Percentiles rank a stretch among this genome's conserved stretches.
Conservation (phyloP, 2,329 filamentous ascomycete genomes). For the Cladorrhinum sp. region DNA sequence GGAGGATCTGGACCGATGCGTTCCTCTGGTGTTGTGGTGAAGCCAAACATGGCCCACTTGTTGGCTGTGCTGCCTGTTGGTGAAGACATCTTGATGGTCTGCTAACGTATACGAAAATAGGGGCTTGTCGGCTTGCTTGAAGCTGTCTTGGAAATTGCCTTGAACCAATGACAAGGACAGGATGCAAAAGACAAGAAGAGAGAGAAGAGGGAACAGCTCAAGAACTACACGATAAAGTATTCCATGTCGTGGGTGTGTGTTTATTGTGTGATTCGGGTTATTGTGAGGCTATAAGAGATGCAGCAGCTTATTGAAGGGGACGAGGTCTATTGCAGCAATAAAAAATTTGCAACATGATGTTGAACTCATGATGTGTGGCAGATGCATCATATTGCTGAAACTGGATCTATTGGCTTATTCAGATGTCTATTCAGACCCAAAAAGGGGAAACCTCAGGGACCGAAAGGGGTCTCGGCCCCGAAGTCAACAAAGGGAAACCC, state of each 20-base stretch:
- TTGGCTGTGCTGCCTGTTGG: slow-evolving; percentile 11
- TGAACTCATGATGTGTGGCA: slow-evolving; percentile 7
- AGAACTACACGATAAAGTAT: not conserved
- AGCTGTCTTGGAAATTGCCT: not conserved
- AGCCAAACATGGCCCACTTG: slow-evolving; percentile 17
- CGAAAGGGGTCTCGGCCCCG: slow-evolving; percentile 10
- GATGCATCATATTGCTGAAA: slow-evolving; percentile 8
- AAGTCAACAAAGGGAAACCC: slow-evolving; percentile 19
- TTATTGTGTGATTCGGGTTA: not conserved
- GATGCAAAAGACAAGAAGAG: slow-evolving; percentile 1
- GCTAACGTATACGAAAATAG: not conserved
- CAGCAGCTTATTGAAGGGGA: not conserved
- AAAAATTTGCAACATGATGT: not conserved
- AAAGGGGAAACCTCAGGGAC: slow-evolving; percentile 25
- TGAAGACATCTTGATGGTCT: slow-evolving; percentile 9
- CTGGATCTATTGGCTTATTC: slow-evolving; percentile 26
- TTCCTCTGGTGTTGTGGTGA: slow-evolving; percentile 27
- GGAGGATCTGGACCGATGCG: slow-evolving; percentile 23
- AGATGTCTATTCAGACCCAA: slow-evolving; percentile 35
- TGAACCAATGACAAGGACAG: not conserved
- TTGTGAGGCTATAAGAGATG: not conserved
- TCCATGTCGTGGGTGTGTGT: not conserved
- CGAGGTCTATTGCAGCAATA: not conserved
- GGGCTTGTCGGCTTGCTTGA: not conserved
- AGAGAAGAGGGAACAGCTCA: not conserved